Percentiles rank a stretch among this genome's conserved stretches.
phyloP scores from a whole-genome alignment of 306 rosid genomes.

The Vigna nakashimae region DNA sequence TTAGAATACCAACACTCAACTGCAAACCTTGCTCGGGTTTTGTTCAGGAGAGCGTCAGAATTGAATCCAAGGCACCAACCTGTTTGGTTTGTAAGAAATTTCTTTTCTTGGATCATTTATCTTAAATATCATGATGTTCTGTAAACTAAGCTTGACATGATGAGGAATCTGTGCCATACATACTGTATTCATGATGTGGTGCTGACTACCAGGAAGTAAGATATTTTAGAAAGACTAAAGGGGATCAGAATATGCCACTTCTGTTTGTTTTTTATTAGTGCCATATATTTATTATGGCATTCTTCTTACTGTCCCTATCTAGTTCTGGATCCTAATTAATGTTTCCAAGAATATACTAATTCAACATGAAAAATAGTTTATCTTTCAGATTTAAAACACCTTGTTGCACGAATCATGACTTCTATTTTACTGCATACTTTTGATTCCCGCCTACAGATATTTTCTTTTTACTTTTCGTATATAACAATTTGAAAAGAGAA shows the following conservation, averaged over 20 bases:
- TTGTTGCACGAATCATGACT: neutral
- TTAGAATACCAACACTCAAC: conserved; percentile 83
- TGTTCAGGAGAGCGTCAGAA: conserved; percentile 88
- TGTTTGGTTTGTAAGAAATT: conserved; percentile 86
- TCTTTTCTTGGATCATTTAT: conserved; percentile 22
- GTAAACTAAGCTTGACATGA: conserved; percentile 24
- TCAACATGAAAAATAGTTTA: neutral
- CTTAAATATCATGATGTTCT: conserved; percentile 25
- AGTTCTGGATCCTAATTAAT: neutral
- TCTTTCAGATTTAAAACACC: neutral
- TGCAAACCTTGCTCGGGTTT: conserved; percentile 80
- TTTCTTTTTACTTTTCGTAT: neutral
- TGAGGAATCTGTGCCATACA: conserved; percentile 18
- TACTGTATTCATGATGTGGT: no score
- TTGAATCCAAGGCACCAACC: conserved; percentile 95
- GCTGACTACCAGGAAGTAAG: conserved; percentile 1
- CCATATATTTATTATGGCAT: conserved; percentile 2
- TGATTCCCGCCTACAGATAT: neutral
- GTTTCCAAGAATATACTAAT: conserved; percentile 27
- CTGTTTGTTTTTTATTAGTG: conserved; percentile 3
- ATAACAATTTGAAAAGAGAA: conserved; percentile 29
- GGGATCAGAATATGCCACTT: conserved; percentile 1
- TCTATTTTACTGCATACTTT: neutral
- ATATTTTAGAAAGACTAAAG: conserved; percentile 23
- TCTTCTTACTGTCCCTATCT: neutral